These are phyloP conservation scores for Radiomyces spectabilis DNA, from an alignment of 192 early-diverging fungal genomes.

Conservation along the genomic window DNA sequence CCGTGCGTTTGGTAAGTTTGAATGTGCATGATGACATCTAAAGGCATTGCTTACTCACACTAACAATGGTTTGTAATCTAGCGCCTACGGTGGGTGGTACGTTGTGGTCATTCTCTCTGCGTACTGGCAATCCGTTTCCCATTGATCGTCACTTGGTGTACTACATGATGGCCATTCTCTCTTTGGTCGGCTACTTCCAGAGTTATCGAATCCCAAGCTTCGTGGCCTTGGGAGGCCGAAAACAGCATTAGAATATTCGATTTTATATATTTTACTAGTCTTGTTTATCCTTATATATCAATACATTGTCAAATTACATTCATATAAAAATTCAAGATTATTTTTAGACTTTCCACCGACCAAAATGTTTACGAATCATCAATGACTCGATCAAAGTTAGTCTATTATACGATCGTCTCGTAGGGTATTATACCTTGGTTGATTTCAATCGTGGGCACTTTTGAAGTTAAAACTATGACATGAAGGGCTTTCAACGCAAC, in stretches of 20 bases:
- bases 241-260: not conserved
- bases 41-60: slow-evolving; percentile 1
- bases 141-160: slow-evolving; percentile 51
- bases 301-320: too few relatives aligned
- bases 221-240: not conserved
- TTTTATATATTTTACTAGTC: too few relatives aligned
- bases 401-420: too few relatives aligned
- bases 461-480: too few relatives aligned
- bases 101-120: slow-evolving; percentile 47
- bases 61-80: slow-evolving; percentile 25
- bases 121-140: slow-evolving; percentile 34
- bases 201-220: slow-evolving; percentile 24
- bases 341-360: too few relatives aligned
- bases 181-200: slow-evolving; percentile 29
- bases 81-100: slow-evolving; percentile 49
- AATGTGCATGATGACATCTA: not conserved
- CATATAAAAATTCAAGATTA: too few relatives aligned
- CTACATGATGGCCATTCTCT: slow-evolving; percentile 34
- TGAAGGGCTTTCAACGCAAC: too few relatives aligned
- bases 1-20: slow-evolving; percentile 14
- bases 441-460: too few relatives aligned
- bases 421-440: too few relatives aligned
- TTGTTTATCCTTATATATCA: too few relatives aligned
- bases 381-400: too few relatives aligned
- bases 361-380: too few relatives aligned